Percentiles rank a stretch among this genome's conserved stretches.
These are phyloP conservation scores for Melastoma malabathricum DNA, from an alignment of 345 rosid genomes.

Conservation along the genomic window DNA sequence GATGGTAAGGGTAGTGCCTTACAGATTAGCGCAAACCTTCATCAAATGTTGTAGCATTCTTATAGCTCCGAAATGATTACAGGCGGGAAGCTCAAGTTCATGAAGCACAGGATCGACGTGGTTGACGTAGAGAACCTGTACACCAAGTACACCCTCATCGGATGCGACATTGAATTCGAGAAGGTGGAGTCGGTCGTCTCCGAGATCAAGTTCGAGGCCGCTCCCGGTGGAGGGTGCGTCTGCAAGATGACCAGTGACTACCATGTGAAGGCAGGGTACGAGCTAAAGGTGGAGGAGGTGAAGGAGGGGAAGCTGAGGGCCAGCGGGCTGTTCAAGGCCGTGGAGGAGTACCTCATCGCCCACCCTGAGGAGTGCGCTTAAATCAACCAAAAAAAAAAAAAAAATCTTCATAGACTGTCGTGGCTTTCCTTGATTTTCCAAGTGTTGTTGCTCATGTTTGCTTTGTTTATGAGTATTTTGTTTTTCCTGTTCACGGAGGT, in stretches of 20 bases:
- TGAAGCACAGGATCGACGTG: constrained; percentile 19
- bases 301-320: constrained; percentile 8
- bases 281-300: constrained; percentile 16
- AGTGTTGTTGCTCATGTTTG: no score
- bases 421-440: no score
- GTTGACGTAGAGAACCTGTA: constrained; percentile 13
- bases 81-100: constrained; percentile 1
- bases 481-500: no score
- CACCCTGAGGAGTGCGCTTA: constrained; percentile 18
- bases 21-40: no score
- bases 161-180: constrained; percentile 11
- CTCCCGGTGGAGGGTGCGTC: constrained; percentile 11
- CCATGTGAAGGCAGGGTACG: constrained; percentile 5
- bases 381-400: no score
- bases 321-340: constrained; percentile 9
- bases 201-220: constrained; percentile 15
- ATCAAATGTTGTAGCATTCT: no score
- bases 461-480: no score
- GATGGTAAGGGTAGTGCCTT: constrained; percentile 3
- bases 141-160: constrained; percentile 15
- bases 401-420: no score
- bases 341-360: constrained; percentile 14
- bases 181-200: constrained; percentile 12
- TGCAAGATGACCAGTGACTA: constrained; percentile 15
- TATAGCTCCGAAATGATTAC: no score